Conservation (phyloP, 176 grass and related monocot genomes). For the Juncus inflexus region DNA sequence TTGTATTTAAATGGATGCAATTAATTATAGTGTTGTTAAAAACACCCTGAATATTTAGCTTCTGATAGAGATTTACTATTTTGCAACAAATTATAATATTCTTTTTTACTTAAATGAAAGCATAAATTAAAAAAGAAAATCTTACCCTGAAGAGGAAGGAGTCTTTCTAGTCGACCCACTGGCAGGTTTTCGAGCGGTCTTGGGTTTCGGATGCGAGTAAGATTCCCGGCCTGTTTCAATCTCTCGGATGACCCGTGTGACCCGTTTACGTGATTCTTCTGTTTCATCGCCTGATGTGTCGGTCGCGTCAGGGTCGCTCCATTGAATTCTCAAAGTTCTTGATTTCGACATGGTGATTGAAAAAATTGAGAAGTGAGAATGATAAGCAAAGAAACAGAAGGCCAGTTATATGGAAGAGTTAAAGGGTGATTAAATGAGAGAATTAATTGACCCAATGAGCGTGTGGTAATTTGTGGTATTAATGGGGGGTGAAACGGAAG, state of each 20-base stretch:
- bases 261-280: conserved; percentile 1
- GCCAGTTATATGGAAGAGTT: neutral
- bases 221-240: conserved; percentile 11
- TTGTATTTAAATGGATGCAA: too few species aligned
- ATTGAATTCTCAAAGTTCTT: conserved; percentile 41
- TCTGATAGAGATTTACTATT: too few species aligned
- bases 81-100: too few species aligned
- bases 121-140: too few species aligned
- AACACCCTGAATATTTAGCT: too few species aligned
- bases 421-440: neutral
- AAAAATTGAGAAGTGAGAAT: too few species aligned
- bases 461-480: neutral
- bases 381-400: too few species aligned
- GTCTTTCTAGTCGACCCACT: conserved; percentile 21
- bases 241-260: conserved; percentile 28
- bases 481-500: neutral
- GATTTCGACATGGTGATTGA: conserved; percentile 30
- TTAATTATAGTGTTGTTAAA: too few species aligned
- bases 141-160: neutral
- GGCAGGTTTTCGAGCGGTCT: neutral
- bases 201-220: neutral
- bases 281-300: conserved; percentile 35
- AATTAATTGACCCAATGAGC: neutral
- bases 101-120: too few species aligned
- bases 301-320: conserved; percentile 40